Conservation (phyloP, 192 early-diverging fungal species). For the Dissophora ornata region DNA sequence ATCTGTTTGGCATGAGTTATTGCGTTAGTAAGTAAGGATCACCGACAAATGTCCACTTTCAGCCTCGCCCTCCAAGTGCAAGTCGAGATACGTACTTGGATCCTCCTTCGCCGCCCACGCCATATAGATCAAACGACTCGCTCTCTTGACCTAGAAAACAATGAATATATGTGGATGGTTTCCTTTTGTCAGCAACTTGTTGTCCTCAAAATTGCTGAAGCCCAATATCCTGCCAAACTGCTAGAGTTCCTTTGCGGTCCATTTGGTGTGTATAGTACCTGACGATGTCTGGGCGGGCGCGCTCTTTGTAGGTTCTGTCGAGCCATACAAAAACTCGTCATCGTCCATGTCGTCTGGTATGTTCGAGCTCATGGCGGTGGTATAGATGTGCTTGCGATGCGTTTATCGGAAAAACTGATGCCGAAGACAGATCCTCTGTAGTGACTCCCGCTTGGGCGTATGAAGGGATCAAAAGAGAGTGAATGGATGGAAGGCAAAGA, state of each 20-base stretch:
- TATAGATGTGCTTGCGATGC: too few relatives aligned
- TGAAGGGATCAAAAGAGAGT: too few relatives aligned
- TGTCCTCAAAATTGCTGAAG: too few relatives aligned
- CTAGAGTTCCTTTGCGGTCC: background rate
- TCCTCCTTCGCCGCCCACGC: conserved; percentile 28
- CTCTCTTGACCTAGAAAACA: conserved; percentile 28
- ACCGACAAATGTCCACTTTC: too few relatives aligned
- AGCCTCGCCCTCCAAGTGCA: too few relatives aligned
- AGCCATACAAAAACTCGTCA: conserved; percentile 53
- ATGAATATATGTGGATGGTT: background rate
- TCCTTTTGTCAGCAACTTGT: too few relatives aligned
- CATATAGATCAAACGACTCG: conserved; percentile 49
- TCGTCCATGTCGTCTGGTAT: conserved; percentile 51
- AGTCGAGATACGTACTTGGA: conserved; percentile 22
- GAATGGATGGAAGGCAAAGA: too few relatives aligned
- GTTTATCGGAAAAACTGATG: too few relatives aligned
- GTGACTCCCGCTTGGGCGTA: too few relatives aligned
- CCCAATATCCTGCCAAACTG: too few relatives aligned
- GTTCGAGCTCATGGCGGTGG: conserved; percentile 27
- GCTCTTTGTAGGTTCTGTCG: conserved; percentile 18
- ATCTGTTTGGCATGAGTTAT: background rate
- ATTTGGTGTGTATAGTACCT: conserved; percentile 14
- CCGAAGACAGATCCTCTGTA: too few relatives aligned
- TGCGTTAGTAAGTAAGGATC: too few relatives aligned
- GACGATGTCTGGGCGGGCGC: background rate